Base-by-base conservation (phyloP, 805 yeast genomes). In the Candida oleophila region DNA sequence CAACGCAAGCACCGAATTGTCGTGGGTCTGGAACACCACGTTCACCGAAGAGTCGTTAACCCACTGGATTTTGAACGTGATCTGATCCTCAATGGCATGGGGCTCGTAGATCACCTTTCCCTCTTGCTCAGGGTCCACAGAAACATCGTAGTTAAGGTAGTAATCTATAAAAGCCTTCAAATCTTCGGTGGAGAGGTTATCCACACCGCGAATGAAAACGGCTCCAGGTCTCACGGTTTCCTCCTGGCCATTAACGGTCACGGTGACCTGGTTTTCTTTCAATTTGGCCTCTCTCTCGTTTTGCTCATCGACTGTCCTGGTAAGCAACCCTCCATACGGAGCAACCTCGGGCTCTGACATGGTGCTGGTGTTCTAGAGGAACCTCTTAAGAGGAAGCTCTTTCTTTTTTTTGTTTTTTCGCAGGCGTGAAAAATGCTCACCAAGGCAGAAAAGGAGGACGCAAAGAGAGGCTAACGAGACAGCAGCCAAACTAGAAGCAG, bases 41-140 rank as follows among this genome's bases (percentile, higher is more conserved):
- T 80, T 81, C 33, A 83, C 72, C 2, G 80, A 68, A 16, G 77
- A 56, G 59, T 85, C 91, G 57, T 85, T 80, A 35, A 85, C 73
- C 91, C 91, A 85, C 55, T 83, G 81, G 22, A 83, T 61, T 22
- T 66, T 64, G 58, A 73, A 80, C 53, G 62, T 67, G 18, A 74
- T 48, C 36, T 63, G 64, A 2, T 57, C 55, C 40, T 60, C 64
- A 18, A 54, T 45, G 15, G 69, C 66, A 19, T 51, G 48, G 12
- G 57, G 60, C 22, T 56, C 61, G 46, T 59, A 65, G 22, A 40
- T 51, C 19, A 49, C 41, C 8, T 45, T 48, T 3, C 48, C 54
- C 22, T 50, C 59, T 5, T 49, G 50, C 7, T 48, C 49, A n/a
- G 40, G 21, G 19, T 53, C 49, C 21, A 54, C 55, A 2, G 38